phyloP scores from a whole-genome alignment of 495 filamentous ascomycete genomes.

The Lophium mytilinum region DNA sequence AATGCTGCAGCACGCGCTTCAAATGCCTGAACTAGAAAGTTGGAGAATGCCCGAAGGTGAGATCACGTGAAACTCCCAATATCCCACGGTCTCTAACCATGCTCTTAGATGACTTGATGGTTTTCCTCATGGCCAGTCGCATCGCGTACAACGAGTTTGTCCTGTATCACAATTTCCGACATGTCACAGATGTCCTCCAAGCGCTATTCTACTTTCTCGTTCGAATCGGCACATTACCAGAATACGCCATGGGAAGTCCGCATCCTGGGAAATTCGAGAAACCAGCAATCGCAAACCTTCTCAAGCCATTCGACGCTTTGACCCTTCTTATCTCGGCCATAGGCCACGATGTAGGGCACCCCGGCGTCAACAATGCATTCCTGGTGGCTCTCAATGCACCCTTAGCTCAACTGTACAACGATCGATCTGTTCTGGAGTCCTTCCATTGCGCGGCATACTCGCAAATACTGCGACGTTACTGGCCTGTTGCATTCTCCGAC shows the following conservation, averaged over 20 bases:
- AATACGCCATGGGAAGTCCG: slow-evolving; percentile 41
- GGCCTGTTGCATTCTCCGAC: slow-evolving; percentile 72
- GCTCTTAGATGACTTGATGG: slow-evolving; percentile 51
- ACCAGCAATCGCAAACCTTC: slow-evolving; percentile 60
- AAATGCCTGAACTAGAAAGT: slow-evolving; percentile 67
- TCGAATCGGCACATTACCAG: slow-evolving; percentile 66
- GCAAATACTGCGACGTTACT: slow-evolving; percentile 87
- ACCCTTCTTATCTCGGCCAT: slow-evolving; percentile 89
- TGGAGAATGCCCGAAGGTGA: slow-evolving; percentile 71
- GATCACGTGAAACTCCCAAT: neutral
- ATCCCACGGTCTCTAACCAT: neutral
- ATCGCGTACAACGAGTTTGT: slow-evolving; percentile 90
- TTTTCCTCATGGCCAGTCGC: slow-evolving; percentile 75
- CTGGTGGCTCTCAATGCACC: slow-evolving; percentile 87
- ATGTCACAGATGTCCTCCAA: slow-evolving; percentile 92
- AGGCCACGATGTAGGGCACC: slow-evolving; percentile 95
- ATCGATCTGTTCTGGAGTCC: slow-evolving; percentile 91
- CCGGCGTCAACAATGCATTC: slow-evolving; percentile 97
- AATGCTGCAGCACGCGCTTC: slow-evolving; percentile 85
- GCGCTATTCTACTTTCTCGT: slow-evolving; percentile 90
- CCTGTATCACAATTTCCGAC: slow-evolving; percentile 98
- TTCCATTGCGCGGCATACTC: slow-evolving; percentile 98
- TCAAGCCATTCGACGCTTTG: slow-evolving; percentile 78
- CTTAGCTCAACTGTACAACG: slow-evolving; percentile 95
- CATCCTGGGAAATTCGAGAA: slow-evolving; percentile 21